phyloP scores from a whole-genome alignment of 2,329 filamentous ascomycete species.

The Fusarium pseudograminearum region DNA sequence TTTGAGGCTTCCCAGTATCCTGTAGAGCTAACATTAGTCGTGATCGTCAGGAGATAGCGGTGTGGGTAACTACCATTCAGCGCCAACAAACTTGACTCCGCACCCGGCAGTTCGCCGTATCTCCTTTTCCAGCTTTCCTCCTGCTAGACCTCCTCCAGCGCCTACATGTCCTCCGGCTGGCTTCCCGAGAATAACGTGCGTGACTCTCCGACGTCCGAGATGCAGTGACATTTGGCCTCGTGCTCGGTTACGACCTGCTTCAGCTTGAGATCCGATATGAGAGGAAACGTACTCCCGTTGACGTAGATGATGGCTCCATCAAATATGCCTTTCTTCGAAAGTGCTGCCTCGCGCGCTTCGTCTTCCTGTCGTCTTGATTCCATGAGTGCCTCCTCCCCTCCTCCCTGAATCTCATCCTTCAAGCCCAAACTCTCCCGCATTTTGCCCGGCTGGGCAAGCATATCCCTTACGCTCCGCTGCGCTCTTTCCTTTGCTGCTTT shows the following conservation, averaged over 20 bases:
- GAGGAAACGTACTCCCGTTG: constrained; percentile 86
- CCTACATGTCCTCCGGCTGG: constrained; percentile 62
- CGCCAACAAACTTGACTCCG: constrained; percentile 81
- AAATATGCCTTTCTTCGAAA: constrained; percentile 67
- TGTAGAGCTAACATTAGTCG: constrained; percentile 48
- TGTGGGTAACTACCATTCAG: constrained; percentile 73
- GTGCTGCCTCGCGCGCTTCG: constrained; percentile 59
- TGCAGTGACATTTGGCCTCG: constrained; percentile 76
- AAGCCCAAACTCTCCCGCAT: constrained; percentile 53
- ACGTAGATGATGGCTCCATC: constrained; percentile 80
- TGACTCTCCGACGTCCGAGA: constrained; percentile 79
- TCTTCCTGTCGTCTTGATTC: constrained; percentile 59
- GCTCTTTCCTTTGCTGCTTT: constrained; percentile 57
- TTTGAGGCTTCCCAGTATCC: constrained; percentile 86
- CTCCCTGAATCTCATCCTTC: constrained; percentile 3
- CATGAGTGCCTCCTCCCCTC: constrained; percentile 44
- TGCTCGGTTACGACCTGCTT: constrained; percentile 81
- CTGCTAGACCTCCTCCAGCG: constrained; percentile 80
- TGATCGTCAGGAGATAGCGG: background rate
- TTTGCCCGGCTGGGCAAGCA: constrained; percentile 62
- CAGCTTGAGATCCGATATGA: constrained; percentile 86
- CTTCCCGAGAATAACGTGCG: constrained; percentile 84
- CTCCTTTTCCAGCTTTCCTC: constrained; percentile 84
- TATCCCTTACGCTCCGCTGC: constrained; percentile 63
- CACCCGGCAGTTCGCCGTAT: constrained; percentile 75